Evolutionary conservation across 345 rosid species (phyloP).

Genomic region (Melaleuca alternifolia): DNA sequence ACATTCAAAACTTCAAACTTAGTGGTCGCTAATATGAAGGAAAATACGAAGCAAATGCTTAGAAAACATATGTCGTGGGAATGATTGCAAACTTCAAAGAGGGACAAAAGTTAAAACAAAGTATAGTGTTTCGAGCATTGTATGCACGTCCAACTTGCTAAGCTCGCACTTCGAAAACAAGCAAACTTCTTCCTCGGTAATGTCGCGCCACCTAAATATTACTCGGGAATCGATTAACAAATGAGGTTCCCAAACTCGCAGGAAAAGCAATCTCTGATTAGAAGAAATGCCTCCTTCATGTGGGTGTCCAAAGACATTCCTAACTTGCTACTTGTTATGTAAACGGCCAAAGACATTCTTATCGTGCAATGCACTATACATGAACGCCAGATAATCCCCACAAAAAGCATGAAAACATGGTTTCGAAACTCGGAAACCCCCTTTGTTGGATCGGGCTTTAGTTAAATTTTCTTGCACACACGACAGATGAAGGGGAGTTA

Average conservation of each 20-base stretch:
- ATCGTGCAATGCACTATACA: neutral
- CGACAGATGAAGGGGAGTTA: neutral
- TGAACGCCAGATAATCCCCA: neutral
- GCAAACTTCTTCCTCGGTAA: neutral
- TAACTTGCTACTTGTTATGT: neutral
- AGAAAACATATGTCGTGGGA: neutral
- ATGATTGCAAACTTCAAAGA: neutral
- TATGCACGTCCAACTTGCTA: neutral
- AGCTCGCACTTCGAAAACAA: neutral
- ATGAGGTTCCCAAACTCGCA: neutral
- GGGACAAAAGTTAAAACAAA: neutral
- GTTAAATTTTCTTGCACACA: neutral
- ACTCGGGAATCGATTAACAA: neutral
- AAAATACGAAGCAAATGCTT: neutral
- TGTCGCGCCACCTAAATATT: neutral
- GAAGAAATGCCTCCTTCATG: neutral
- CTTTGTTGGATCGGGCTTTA: neutral
- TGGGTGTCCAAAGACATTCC: neutral
- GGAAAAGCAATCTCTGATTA: neutral
- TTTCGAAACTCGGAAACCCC: neutral
- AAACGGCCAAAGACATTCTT: neutral
- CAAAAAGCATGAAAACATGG: neutral
- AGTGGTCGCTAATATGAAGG: neutral
- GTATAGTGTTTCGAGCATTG: neutral
- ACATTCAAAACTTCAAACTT: neutral